Conservation (phyloP, 164 flowering plant species). For the Aristolochia contorta region DNA sequence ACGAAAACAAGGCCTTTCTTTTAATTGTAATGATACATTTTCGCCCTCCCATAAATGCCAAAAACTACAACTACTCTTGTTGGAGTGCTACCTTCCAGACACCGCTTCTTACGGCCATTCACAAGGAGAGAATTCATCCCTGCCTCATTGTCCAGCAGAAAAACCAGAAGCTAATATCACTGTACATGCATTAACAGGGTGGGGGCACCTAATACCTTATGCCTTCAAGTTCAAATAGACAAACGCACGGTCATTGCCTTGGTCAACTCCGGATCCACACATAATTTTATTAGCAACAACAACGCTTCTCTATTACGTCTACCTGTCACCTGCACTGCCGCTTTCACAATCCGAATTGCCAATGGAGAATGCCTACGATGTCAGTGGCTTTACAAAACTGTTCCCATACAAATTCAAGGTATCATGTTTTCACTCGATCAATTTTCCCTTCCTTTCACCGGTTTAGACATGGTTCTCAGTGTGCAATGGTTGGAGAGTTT, state of each 20-base stretch:
- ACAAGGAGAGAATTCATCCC: background rate
- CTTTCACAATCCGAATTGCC: conserved; percentile 10
- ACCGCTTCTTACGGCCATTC: background rate
- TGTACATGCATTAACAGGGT: conserved; percentile 7
- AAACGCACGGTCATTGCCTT: background rate
- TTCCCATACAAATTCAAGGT: background rate
- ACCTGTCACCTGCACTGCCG: background rate
- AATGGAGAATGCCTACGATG: conserved; percentile 2
- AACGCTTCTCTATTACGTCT: background rate
- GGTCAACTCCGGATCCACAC: background rate
- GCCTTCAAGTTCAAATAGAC: background rate
- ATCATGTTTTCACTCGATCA: background rate
- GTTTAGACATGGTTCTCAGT: conserved; percentile 1
- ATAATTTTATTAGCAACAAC: conserved; percentile 7
- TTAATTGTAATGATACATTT: background rate
- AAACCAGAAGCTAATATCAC: background rate
- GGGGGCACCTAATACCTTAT: conserved; percentile 3
- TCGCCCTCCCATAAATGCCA: background rate
- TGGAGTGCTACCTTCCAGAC: background rate
- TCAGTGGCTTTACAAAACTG: background rate
- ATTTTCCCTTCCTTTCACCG: background rate
- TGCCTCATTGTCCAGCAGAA: no score
- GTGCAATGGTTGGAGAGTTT: conserved; percentile 1
- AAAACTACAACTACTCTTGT: background rate
- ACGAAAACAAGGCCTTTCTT: background rate